phyloP scores from a whole-genome alignment of 2,329 filamentous ascomycete genomes.

The Botryosphaeria dothidea region DNA sequence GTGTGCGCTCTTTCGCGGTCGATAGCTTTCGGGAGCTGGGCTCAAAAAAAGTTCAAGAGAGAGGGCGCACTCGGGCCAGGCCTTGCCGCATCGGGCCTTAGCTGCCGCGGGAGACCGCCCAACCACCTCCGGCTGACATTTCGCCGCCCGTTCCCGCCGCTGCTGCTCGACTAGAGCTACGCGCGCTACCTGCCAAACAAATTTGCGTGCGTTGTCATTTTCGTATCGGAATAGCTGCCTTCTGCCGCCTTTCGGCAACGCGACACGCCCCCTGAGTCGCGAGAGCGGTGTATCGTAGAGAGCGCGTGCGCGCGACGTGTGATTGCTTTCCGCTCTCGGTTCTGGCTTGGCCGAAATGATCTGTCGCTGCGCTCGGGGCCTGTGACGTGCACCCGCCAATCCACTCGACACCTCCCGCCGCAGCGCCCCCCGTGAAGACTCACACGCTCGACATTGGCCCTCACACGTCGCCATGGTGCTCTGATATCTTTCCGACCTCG shows the following conservation, averaged over 20 bases:
- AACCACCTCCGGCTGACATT: not conserved
- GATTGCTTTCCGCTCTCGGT: not conserved
- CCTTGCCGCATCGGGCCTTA: slow-evolving; percentile 7
- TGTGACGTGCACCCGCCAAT: slow-evolving; percentile 15
- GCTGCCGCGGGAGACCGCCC: not conserved
- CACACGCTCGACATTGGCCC: not conserved
- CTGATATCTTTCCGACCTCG: not conserved
- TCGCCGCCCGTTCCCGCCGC: not conserved
- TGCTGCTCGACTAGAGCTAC: not conserved
- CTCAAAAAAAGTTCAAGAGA: slow-evolving; percentile 17
- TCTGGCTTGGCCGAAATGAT: slow-evolving; percentile 12
- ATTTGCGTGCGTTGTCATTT: not conserved
- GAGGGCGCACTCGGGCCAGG: not conserved
- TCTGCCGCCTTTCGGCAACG: not conserved
- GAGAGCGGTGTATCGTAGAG: not conserved
- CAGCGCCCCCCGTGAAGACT: slow-evolving; percentile 2
- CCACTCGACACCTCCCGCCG: slow-evolving; percentile 13
- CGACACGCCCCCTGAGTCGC: not conserved
- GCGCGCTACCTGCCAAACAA: not conserved
- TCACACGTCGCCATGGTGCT: not conserved
- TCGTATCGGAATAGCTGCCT: not conserved
- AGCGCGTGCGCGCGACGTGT: not conserved
- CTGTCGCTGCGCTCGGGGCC: slow-evolving; percentile 15
- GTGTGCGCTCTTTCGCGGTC: too few species aligned
- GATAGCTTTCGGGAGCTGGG: slow-evolving; percentile 8